These are phyloP conservation scores for Blastocystis sp. DNA, from an alignment of 352 stramenopile species.

Conservation along the genomic window DNA sequence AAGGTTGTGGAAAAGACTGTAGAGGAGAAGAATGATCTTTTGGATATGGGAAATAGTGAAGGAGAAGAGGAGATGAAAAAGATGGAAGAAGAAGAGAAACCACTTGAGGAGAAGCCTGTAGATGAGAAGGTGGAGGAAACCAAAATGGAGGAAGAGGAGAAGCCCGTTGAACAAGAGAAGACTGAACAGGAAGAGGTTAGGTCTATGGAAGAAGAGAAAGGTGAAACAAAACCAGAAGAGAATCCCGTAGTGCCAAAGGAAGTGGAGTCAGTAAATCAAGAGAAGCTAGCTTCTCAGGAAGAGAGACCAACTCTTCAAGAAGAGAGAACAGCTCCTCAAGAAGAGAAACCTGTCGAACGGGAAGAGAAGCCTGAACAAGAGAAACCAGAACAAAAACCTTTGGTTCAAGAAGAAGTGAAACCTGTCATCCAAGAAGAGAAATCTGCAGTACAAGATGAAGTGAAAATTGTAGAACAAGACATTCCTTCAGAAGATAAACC, in stretches of 20 bases:
- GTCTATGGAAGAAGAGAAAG: neutral
- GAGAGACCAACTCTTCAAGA: too few species aligned
- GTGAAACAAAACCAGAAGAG: neutral
- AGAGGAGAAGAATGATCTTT: neutral
- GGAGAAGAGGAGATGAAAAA: neutral
- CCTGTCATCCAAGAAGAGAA: neutral
- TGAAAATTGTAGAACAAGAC: neutral
- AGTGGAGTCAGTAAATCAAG: neutral
- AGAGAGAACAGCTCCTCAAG: too few species aligned
- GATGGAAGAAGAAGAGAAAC: neutral
- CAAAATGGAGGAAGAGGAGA: neutral
- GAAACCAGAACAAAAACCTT: neutral
- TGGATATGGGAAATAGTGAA: neutral
- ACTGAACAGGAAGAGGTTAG: neutral
- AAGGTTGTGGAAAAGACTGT: constrained; percentile 8
- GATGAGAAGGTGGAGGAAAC: neutral
- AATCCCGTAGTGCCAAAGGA: neutral
- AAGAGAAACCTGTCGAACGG: neutral
- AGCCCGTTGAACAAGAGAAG: neutral
- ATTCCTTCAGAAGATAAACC: neutral
- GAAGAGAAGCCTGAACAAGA: neutral
- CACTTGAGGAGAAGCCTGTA: neutral
- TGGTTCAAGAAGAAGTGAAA: neutral
- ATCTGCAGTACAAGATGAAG: neutral
- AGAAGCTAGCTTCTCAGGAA: neutral